Percentiles rank a stretch among this genome's conserved stretches.
Evolutionary conservation across 75 land plant genomes (phyloP).

Genomic region (Pinus tabuliformis): DNA sequence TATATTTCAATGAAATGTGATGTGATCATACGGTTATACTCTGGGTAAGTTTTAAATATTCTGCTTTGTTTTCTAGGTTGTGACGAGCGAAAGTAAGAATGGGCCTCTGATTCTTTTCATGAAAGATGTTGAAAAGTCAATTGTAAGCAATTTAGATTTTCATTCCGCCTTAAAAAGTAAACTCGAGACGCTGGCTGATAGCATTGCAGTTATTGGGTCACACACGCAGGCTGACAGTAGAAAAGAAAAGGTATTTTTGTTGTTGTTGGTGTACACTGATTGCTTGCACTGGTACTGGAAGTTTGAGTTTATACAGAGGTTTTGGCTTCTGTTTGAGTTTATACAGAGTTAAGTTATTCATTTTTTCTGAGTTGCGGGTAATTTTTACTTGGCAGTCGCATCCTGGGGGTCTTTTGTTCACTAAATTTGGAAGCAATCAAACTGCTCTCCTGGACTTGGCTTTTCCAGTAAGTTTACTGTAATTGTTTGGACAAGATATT

Average conservation of each 20-base stretch:
- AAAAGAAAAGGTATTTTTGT: constrained; percentile 59
- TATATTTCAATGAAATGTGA: neutral
- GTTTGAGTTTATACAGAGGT: neutral
- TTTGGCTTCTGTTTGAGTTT: neutral
- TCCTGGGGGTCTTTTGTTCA: constrained; percentile 77
- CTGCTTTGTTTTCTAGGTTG: constrained; percentile 43
- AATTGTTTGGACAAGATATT: neutral
- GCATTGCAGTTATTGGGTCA: constrained; percentile 68
- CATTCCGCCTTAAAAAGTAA: constrained; percentile 45
- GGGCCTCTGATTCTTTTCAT: constrained; percentile 62
- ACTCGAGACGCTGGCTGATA: constrained; percentile 55
- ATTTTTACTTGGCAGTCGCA: constrained; percentile 53
- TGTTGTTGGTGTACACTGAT: neutral
- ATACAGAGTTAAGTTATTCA: neutral
- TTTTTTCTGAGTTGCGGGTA: neutral
- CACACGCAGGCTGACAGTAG: constrained; percentile 63
- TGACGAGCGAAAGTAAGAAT: constrained; percentile 54
- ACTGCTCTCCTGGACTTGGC: constrained; percentile 90
- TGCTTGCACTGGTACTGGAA: neutral
- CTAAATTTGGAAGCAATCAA: constrained; percentile 79
- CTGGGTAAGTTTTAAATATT: neutral
- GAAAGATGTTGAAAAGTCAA: constrained; percentile 67
- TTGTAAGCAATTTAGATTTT: constrained; percentile 46
- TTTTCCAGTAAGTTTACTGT: constrained; percentile 56
- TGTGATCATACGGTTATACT: neutral